These are phyloP conservation scores for Haplosporangium gracile DNA, from an alignment of 192 early-diverging fungal species.

Conservation along the genomic window DNA sequence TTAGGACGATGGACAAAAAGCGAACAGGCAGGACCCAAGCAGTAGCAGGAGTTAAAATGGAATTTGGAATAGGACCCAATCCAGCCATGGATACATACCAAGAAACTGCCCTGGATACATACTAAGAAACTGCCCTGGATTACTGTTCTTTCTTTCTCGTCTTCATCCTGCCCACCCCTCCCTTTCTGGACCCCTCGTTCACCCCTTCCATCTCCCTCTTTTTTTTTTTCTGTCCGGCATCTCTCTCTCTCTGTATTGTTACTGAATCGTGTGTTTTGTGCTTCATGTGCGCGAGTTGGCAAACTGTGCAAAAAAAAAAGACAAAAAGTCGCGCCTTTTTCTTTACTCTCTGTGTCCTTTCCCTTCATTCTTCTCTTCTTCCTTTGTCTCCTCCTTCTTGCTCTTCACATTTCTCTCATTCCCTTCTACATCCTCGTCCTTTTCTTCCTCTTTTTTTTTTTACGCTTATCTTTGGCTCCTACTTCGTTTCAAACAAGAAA, in stretches of 20 bases:
- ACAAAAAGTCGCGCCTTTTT: no score
- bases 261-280: slow-evolving; percentile 21
- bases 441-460: not conserved
- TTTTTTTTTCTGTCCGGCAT: not conserved
- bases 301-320: no score
- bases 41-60: not conserved
- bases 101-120: not conserved
- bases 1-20: not conserved
- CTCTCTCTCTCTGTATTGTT: not conserved
- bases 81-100: not conserved
- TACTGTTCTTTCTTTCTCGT: not conserved
- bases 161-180: not conserved
- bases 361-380: not conserved
- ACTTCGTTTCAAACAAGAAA: not conserved
- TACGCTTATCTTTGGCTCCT: not conserved
- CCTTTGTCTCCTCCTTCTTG: not conserved
- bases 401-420: not conserved
- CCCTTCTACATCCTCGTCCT: not conserved
- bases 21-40: not conserved
- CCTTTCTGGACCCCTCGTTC: not conserved
- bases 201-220: slow-evolving; percentile 7
- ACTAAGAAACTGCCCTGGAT: not conserved
- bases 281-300: no score
- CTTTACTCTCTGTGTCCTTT: not conserved
- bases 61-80: not conserved